phyloP scores from a whole-genome alignment of 2,329 filamentous ascomycete species.

The Penicillium sp. region DNA sequence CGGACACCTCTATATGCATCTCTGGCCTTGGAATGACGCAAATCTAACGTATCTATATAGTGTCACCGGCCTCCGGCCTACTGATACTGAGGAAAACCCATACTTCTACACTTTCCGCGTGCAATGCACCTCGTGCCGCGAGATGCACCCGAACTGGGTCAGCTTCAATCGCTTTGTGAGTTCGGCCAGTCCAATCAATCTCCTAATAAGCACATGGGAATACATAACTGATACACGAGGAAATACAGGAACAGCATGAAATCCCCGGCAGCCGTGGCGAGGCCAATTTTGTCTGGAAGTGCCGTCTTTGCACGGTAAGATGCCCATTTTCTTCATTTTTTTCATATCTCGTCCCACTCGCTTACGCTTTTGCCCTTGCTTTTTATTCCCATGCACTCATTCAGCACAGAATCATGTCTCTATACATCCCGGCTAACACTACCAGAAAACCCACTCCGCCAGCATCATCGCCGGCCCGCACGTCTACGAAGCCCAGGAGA shows the following conservation, averaged over 20 bases:
- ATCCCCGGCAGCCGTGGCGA: constrained; percentile 91
- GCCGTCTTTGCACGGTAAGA: constrained; percentile 90
- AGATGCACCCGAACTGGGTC: constrained; percentile 82
- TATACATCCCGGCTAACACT: constrained; percentile 3
- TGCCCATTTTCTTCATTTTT: background rate
- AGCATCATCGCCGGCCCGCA: constrained; percentile 73
- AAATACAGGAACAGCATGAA: constrained; percentile 74
- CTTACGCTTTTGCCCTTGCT: background rate
- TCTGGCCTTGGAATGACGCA: background rate
- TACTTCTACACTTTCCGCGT: constrained; percentile 99
- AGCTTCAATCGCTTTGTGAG: constrained; percentile 84
- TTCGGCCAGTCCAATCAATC: constrained; percentile 10
- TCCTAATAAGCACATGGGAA: background rate
- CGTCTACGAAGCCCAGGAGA: constrained; percentile 56
- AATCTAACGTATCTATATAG: constrained; percentile 48
- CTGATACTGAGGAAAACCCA: constrained; percentile 74
- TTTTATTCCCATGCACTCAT: background rate
- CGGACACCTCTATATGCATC: background rate
- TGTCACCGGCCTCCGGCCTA: constrained; percentile 83
- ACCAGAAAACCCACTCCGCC: constrained; percentile 59
- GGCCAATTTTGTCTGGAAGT: constrained; percentile 99
- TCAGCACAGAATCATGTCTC: background rate
- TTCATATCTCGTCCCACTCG: background rate
- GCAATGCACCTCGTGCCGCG: constrained; percentile 95
- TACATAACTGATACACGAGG: background rate